phyloP scores from a whole-genome alignment of 345 rosid species.

The Eucalyptus cloeziana region DNA sequence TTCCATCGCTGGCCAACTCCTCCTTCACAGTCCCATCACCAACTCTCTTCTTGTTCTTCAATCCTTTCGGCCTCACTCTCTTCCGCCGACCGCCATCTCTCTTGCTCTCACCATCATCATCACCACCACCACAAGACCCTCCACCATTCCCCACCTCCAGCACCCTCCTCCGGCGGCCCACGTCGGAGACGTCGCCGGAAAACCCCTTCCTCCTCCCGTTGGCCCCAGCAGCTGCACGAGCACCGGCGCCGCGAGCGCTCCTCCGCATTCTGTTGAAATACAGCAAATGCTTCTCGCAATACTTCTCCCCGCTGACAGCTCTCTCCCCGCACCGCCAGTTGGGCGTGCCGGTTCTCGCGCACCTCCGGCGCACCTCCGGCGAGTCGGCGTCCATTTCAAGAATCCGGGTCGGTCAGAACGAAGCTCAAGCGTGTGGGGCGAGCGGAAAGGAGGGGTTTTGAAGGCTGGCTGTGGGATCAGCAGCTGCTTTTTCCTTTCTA shows the following conservation, averaged over 20 bases:
- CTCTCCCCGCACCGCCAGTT: neutral
- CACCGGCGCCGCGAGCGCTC: neutral
- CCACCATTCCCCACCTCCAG: neutral
- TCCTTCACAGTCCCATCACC: neutral
- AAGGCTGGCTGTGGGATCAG: neutral
- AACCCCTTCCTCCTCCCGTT: neutral
- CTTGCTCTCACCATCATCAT: neutral
- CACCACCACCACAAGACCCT: neutral
- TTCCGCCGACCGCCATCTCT: neutral
- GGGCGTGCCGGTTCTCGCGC: neutral
- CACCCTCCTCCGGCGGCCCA: neutral
- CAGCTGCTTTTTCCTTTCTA: neutral
- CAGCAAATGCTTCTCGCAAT: neutral
- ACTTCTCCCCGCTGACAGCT: neutral
- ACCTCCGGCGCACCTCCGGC: neutral
- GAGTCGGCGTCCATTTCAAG: neutral
- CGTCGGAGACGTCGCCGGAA: neutral
- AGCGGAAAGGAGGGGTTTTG: neutral
- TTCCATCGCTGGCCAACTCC: neutral
- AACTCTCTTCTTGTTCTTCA: neutral
- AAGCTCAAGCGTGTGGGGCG: neutral
- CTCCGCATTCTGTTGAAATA: neutral
- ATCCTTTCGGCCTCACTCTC: neutral
- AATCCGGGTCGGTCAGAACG: neutral
- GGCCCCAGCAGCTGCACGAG: neutral